Conservation (phyloP, 371 early-diverging fungal species). For the Mortierella sp. region DNA sequence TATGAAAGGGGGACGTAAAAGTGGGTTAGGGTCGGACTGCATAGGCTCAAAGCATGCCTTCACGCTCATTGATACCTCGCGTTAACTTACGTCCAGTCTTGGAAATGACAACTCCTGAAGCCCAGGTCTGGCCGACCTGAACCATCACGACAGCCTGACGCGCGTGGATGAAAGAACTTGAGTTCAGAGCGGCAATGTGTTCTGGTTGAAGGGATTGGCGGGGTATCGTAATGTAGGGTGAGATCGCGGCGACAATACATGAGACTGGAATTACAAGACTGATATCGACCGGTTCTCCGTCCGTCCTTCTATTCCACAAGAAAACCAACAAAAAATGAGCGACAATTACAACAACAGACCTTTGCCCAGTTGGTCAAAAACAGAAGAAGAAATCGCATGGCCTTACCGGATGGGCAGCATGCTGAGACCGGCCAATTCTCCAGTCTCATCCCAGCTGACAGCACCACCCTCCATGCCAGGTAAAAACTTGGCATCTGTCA, state of each 20-base stretch:
- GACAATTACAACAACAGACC: too few relatives aligned
- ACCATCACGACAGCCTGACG: conserved; percentile 56
- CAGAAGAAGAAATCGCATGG: background rate
- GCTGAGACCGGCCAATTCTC: conserved; percentile 48
- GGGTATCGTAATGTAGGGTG: conserved; percentile 39
- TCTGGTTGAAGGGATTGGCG: conserved; percentile 29
- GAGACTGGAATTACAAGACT: conserved; percentile 53
- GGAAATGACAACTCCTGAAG: conserved; percentile 53
- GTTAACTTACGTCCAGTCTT: conserved; percentile 57
- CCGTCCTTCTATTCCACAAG: conserved; percentile 36
- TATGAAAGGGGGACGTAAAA: background rate
- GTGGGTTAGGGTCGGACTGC: background rate
- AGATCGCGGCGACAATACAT: conserved; percentile 52
- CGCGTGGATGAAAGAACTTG: conserved; percentile 31
- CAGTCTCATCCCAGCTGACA: conserved; percentile 53
- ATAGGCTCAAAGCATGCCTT: too few relatives aligned
- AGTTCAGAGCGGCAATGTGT: conserved; percentile 37
- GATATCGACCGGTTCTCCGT: conserved; percentile 57
- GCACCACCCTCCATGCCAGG: conserved; percentile 60
- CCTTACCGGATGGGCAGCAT: conserved; percentile 56
- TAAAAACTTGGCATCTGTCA: conserved; percentile 55
- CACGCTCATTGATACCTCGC: too few relatives aligned
- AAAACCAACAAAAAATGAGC: background rate
- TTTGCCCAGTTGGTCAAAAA: background rate
- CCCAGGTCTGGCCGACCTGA: conserved; percentile 58